Conservation (phyloP, 768 basidiomycete species). For the Grammothele lineata region DNA sequence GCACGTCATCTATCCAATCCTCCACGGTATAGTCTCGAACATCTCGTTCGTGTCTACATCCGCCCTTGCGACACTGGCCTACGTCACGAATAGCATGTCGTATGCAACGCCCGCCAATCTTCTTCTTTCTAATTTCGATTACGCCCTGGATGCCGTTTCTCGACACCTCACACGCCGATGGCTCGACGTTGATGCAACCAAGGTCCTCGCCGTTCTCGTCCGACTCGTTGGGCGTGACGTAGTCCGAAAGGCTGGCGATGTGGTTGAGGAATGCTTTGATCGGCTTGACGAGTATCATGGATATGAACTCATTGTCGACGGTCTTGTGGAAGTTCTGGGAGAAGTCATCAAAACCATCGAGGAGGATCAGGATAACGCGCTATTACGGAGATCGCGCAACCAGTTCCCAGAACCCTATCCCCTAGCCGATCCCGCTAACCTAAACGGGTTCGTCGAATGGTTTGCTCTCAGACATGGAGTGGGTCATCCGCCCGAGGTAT, state of each 20-base stretch:
- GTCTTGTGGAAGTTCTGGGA: conserved; percentile 79
- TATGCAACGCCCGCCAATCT: conserved; percentile 90
- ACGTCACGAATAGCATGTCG: conserved; percentile 68
- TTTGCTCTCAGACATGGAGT: conserved; percentile 40
- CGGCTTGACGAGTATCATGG: conserved; percentile 95
- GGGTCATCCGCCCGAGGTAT: too few relatives aligned
- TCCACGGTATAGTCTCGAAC: conserved; percentile 81
- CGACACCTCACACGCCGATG: conserved; percentile 75
- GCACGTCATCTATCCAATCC: conserved; percentile 76
- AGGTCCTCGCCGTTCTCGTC: conserved; percentile 81
- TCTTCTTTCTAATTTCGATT: conserved; percentile 93
- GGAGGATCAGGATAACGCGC: conserved; percentile 37
- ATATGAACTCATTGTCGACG: conserved; percentile 81
- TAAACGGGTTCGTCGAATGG: conserved; percentile 77
- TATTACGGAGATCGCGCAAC: background rate
- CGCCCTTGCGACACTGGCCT: conserved; percentile 69
- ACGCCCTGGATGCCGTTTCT: conserved; percentile 87
- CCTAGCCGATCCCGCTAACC: too few relatives aligned
- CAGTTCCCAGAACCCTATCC: too few relatives aligned
- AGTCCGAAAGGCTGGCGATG: conserved; percentile 85
- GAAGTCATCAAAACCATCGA: conserved; percentile 82
- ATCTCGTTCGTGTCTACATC: conserved; percentile 63
- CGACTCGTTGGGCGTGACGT: conserved; percentile 84
- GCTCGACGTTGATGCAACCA: conserved; percentile 85
- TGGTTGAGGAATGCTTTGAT: conserved; percentile 97